Conservation (phyloP, 2,329 filamentous ascomycete genomes). For the Geosmithia putterillii region DNA sequence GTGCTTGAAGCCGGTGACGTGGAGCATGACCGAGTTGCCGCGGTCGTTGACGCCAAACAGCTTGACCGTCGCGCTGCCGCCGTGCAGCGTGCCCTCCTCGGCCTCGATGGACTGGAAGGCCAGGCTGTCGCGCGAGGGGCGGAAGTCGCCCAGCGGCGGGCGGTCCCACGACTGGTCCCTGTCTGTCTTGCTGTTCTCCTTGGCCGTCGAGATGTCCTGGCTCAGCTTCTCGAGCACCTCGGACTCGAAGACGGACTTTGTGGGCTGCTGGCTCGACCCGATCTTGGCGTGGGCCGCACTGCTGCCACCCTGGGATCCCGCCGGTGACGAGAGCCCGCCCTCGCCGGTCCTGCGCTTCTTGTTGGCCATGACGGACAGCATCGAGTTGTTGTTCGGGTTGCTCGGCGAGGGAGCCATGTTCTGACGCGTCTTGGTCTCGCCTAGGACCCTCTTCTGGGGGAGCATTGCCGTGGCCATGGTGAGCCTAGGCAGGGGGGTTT, state of each 20-base stretch:
- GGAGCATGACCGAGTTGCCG: constrained; percentile 86
- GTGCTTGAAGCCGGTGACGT: constrained; percentile 91
- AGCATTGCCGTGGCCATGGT: constrained; percentile 37
- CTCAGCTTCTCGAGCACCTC: constrained; percentile 93
- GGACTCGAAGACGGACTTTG: constrained; percentile 85
- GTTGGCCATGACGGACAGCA: constrained; percentile 30
- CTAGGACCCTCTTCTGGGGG: constrained; percentile 62
- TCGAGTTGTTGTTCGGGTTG: no score
- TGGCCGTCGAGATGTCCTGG: constrained; percentile 79
- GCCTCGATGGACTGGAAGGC: constrained; percentile 92
- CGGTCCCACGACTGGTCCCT: constrained; percentile 87
- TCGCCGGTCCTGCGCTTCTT: constrained; percentile 86
- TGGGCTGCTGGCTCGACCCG: constrained; percentile 48
- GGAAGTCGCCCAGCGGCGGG: constrained; percentile 38
- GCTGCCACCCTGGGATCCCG: constrained; percentile 48
- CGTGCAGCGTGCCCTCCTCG: constrained; percentile 74
- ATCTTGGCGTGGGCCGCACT: constrained; percentile 46
- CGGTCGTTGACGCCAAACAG: constrained; percentile 79
- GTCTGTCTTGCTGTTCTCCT: constrained; percentile 68
- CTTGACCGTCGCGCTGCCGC: constrained; percentile 68
- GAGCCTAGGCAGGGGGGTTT: not conserved
- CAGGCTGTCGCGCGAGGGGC: constrained; percentile 53
- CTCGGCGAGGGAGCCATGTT: constrained; percentile 45
- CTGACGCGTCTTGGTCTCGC: constrained; percentile 52
- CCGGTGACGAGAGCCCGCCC: constrained; percentile 46